These are phyloP conservation scores for Colletotrichum tabaci DNA, from an alignment of 2,329 filamentous ascomycete species.

Conservation along the genomic window DNA sequence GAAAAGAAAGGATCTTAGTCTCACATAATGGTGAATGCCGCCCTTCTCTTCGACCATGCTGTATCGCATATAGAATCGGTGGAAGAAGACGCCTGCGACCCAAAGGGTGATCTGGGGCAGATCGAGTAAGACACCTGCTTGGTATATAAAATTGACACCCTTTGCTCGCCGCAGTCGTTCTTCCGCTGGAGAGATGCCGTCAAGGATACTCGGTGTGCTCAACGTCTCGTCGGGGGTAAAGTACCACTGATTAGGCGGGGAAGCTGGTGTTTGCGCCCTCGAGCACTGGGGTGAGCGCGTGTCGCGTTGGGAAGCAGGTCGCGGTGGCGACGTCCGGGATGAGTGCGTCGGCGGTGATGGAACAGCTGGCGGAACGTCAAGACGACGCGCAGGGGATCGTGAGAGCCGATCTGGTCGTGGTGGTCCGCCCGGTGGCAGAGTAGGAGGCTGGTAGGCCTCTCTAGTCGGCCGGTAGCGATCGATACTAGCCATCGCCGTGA, in stretches of 20 bases:
- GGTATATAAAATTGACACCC: slow-evolving; percentile 96
- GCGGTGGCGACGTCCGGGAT: slow-evolving; percentile 69
- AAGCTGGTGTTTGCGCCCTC: slow-evolving; percentile 44
- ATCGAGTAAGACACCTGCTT: slow-evolving; percentile 93
- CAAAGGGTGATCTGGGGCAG: slow-evolving; percentile 92
- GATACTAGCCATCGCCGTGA: slow-evolving; percentile 69
- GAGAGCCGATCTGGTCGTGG: slow-evolving; percentile 59
- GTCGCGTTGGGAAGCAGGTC: slow-evolving; percentile 59
- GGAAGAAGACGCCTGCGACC: slow-evolving; percentile 94
- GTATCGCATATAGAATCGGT: slow-evolving; percentile 94
- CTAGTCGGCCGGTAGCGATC: slow-evolving; percentile 71
- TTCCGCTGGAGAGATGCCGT: slow-evolving; percentile 83
- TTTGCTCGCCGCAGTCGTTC: slow-evolving; percentile 88
- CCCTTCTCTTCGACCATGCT: slow-evolving; percentile 83
- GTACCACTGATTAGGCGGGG: slow-evolving; percentile 81
- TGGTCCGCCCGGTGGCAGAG: slow-evolving; percentile 54
- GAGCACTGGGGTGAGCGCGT: slow-evolving; percentile 58
- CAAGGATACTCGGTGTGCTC: slow-evolving; percentile 86
- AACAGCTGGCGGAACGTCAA: slow-evolving; percentile 72
- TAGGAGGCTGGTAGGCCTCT: slow-evolving; percentile 71
- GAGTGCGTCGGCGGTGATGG: slow-evolving; percentile 73
- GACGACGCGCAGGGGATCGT: slow-evolving; percentile 65
- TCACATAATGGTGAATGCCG: slow-evolving; percentile 91
- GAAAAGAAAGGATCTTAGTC: slow-evolving; percentile 49
- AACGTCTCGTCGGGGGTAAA: slow-evolving; percentile 88